A percentile compares a stretch with the other conserved stretches of the same genome.
phyloP scores from a whole-genome alignment of 805 yeast species.

The Zygotorulaspora florentina region DNA sequence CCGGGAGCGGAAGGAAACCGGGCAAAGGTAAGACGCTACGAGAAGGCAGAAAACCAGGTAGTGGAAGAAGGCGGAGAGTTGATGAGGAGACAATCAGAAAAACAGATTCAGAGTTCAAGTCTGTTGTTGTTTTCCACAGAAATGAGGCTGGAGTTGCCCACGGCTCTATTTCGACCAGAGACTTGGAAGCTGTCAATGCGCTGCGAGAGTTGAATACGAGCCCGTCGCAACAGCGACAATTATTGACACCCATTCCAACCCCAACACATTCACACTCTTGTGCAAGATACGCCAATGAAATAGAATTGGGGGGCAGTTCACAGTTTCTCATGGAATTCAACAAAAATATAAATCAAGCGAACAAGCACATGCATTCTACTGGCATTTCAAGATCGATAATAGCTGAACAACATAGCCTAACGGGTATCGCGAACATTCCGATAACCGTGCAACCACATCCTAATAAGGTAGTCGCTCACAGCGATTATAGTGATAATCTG shows the following conservation, averaged over 20 bases:
- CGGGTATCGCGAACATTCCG: too few species aligned
- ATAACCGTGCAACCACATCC: too few species aligned
- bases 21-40: slow-evolving; percentile 34
- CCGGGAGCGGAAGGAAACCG: slow-evolving; percentile 36
- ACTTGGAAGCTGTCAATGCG: slow-evolving; percentile 29
- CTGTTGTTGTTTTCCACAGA: not conserved
- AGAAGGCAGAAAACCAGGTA: slow-evolving; percentile 35
- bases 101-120: not conserved
- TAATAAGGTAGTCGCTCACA: too few species aligned
- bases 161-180: slow-evolving; percentile 16
- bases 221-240: slow-evolving; percentile 16
- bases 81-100: slow-evolving; percentile 2
- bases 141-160: not conserved
- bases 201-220: slow-evolving; percentile 26
- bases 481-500: too few species aligned
- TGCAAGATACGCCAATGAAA: too few species aligned
- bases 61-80: slow-evolving; percentile 30
- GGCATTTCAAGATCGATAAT: too few species aligned
- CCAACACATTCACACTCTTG: slow-evolving; percentile 1
- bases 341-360: not conserved
- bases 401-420: too few species aligned
- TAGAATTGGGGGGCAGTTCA: not conserved
- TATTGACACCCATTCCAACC: slow-evolving; percentile 11
- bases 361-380: too few species aligned
- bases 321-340: not conserved